Conservation (phyloP, 768 basidiomycete species). For the Lactifluus volemus region DNA sequence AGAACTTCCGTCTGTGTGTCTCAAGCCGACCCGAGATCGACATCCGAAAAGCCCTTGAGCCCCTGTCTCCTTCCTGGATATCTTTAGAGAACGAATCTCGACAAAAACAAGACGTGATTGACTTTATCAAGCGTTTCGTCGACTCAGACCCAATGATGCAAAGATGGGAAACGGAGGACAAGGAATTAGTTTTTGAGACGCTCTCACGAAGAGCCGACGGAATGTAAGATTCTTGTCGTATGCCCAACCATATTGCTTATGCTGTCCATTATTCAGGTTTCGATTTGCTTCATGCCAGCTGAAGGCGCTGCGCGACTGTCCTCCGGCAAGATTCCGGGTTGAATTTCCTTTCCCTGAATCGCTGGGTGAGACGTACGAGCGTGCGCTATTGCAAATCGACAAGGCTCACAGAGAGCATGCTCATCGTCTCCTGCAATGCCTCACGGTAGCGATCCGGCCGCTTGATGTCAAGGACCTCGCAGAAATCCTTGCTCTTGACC, state of each 20-base stretch:
- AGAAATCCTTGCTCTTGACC: neutral
- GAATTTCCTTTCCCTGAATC: neutral
- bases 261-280: neutral
- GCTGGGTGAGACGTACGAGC: constrained; percentile 1
- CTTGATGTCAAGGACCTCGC: constrained; percentile 4
- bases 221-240: neutral
- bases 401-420: neutral
- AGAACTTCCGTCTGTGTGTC: neutral
- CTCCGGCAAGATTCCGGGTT: neutral
- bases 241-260: neutral
- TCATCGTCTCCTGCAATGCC: constrained; percentile 1
- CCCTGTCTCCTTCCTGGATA: neutral
- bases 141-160: neutral
- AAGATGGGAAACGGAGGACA: neutral
- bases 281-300: neutral
- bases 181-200: neutral
- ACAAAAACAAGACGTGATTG: neutral
- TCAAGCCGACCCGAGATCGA: neutral
- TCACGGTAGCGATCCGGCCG: neutral
- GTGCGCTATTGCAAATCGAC: neutral
- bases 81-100: neutral
- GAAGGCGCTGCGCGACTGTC: neutral
- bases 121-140: neutral
- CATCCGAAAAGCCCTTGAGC: neutral
- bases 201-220: neutral